Evolutionary conservation across 495 filamentous ascomycete genomes (phyloP).

Genomic region (Clohesyomyces aquaticus): DNA sequence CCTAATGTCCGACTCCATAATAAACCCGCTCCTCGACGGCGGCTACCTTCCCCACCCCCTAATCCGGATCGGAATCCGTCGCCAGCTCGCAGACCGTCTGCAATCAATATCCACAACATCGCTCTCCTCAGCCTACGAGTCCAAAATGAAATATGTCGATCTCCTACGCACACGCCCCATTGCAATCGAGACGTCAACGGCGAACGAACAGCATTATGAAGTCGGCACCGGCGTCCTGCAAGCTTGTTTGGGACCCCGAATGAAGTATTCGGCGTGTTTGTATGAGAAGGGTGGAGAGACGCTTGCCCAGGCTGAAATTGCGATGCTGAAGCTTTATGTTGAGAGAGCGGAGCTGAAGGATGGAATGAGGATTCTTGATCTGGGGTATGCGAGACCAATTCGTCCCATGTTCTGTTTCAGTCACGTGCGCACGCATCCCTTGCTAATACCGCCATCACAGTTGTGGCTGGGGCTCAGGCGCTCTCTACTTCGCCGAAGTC

Average conservation of each 20-base stretch:
- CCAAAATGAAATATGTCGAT: conserved; percentile 63
- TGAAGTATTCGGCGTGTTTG: conserved; percentile 66
- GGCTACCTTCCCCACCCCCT: conserved; percentile 62
- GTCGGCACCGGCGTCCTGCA: conserved; percentile 62
- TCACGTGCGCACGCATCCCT: conserved; percentile 6
- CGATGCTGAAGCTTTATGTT: conserved; percentile 65
- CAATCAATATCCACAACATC: conserved; percentile 52
- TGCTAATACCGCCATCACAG: conserved; percentile 41
- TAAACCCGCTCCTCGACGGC: conserved; percentile 54
- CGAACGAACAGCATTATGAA: conserved; percentile 71
- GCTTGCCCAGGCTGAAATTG: conserved; percentile 63
- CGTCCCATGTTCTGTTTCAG: background rate
- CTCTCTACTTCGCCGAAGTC: conserved; percentile 63
- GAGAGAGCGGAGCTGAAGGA: conserved; percentile 58
- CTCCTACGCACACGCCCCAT: conserved; percentile 59
- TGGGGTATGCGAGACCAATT: conserved; percentile 59
- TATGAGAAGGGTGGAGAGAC: conserved; percentile 61
- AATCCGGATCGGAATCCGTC: conserved; percentile 61
- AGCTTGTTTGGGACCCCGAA: conserved; percentile 62
- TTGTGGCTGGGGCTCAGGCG: conserved; percentile 68
- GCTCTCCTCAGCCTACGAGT: conserved; percentile 51
- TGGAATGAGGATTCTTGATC: conserved; percentile 64
- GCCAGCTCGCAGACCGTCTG: conserved; percentile 58
- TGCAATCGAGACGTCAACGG: conserved; percentile 62
- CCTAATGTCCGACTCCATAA: conserved; percentile 19